Percentiles rank a stretch among this genome's conserved stretches.
phyloP scores from a whole-genome alignment of 257 asterid species.

The Forsythia suspensa region DNA sequence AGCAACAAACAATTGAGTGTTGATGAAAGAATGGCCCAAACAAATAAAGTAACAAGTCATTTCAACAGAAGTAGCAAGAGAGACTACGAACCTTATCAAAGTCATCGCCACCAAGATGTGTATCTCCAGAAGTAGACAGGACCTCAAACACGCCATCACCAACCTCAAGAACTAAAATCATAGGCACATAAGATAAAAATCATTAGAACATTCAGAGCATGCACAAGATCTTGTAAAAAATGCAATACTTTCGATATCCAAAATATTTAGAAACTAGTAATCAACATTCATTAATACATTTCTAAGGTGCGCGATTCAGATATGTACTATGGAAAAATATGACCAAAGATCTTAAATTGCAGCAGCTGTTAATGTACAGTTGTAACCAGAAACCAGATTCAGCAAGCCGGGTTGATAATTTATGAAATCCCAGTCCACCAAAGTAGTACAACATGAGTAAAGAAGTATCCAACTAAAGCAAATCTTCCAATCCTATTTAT shows the following conservation, averaged over 20 bases:
- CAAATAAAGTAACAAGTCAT: neutral
- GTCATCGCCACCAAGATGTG: constrained; percentile 85
- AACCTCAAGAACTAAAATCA: constrained; percentile 43
- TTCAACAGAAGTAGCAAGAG: neutral
- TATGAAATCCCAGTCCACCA: too few species aligned
- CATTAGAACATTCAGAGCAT: neutral
- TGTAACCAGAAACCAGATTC: neutral
- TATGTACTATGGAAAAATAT: neutral
- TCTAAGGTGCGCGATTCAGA: neutral
- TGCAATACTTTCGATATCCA: neutral
- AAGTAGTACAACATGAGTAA: too few species aligned
- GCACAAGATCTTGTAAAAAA: neutral
- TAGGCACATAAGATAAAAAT: neutral
- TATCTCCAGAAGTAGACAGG: constrained; percentile 58
- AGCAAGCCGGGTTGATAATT: neutral
- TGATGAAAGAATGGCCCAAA: neutral
- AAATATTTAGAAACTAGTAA: neutral
- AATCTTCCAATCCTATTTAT: too few species aligned
- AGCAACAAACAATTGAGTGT: neutral
- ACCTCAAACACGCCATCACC: constrained; percentile 54
- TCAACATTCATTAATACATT: neutral
- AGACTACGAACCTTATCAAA: constrained; percentile 52
- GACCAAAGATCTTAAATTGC: neutral
- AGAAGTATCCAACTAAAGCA: too few species aligned
- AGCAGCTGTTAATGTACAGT: neutral